These are phyloP conservation scores for Phytophthora pseudosyringae DNA, from an alignment of 352 stramenopile genomes.

Conservation along the genomic window DNA sequence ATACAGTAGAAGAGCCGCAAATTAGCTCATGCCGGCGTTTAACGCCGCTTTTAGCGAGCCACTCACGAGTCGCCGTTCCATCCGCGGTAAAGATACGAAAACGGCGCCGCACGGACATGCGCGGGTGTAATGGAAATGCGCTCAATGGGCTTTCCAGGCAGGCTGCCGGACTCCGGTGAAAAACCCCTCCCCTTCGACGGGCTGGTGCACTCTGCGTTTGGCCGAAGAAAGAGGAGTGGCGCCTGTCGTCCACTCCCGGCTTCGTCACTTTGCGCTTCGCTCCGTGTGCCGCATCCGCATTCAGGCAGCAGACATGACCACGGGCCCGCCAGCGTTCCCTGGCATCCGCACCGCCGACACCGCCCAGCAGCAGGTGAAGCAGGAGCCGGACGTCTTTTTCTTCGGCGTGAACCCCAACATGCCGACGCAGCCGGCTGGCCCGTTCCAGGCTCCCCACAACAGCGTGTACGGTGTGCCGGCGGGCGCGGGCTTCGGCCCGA, in stretches of 20 bases:
- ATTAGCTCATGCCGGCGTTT: conserved; percentile 19
- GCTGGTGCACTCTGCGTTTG: conserved; percentile 19
- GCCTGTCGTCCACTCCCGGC: neutral
- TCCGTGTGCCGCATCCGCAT: conserved; percentile 8
- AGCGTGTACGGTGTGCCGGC: conserved; percentile 2
- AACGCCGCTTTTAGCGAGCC: conserved; percentile 6
- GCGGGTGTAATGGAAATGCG: conserved; percentile 29
- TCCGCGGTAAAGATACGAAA: conserved; percentile 21
- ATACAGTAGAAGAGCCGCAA: conserved; percentile 16
- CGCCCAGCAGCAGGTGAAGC: conserved; percentile 8
- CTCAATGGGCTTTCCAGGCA: conserved; percentile 1
- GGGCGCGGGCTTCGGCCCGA: conserved; percentile 13
- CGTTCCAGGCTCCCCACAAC: neutral
- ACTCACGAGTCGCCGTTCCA: neutral
- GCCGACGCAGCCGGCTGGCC: neutral
- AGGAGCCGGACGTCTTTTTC: conserved; percentile 13
- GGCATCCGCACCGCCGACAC: conserved; percentile 4
- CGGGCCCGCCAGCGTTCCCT: conserved; percentile 9
- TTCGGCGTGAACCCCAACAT: conserved; percentile 16
- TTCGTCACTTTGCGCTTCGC: conserved; percentile 19
- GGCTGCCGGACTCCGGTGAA: too few relatives aligned
- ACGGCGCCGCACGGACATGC: conserved; percentile 18
- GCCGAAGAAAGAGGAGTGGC: conserved; percentile 7
- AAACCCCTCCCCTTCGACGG: neutral
- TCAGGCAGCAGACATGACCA: conserved; percentile 17